Evolutionary conservation across 306 rosid species (phyloP), one percentile per base, ranked within the genome.

Genomic region (Purshia tridentata): DNA sequence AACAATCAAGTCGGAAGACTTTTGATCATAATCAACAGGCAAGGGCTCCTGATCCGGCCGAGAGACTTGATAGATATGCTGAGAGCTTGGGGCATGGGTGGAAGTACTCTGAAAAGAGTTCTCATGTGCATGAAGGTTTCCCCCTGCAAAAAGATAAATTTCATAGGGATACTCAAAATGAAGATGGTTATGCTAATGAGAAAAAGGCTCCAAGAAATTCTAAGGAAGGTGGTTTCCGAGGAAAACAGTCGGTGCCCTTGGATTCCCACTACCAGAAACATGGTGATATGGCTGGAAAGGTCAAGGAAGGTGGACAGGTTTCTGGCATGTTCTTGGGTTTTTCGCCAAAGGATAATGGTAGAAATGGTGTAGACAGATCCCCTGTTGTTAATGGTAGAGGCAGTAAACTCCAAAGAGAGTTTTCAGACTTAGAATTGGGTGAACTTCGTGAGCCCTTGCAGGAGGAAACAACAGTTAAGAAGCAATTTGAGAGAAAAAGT

Each of bases 351-450:
- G 88, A 82, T 67, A 85, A 71, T 16, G 35, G 35, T 67, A 81
- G 78, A 78, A 29, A 23, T 63, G 79, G 88, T 79, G 81, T 61
- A 45, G 75, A 78, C 56, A 77, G 74, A 81, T 91, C 91, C 65
- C 93, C 96, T 70, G 74, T 67, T 75, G 62, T 76, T 75, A 85
- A 88, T 83, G 96, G 91, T 66, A 88, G 76, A 75, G 91, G 83
- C 74, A 74, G 84, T 73, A 61, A 73, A 66, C 98, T 94, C 78
- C 96, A 88, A 80, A 82, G 97, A 87, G 97, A 89, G 85, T 77
- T 75, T 81, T 94, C 99, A 70, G 99, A 94, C 74, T 84, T 89
- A 85, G 97, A 94, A 84, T 72, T 94, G 81, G 99, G 99, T 10
- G 99, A 94, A 85, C 89, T 94, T 77, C 97, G 96, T 65, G 97